Percentiles rank a stretch among this genome's conserved stretches.
Conservation (phyloP, 768 basidiomycete species). For the Lentinus brumalis region DNA sequence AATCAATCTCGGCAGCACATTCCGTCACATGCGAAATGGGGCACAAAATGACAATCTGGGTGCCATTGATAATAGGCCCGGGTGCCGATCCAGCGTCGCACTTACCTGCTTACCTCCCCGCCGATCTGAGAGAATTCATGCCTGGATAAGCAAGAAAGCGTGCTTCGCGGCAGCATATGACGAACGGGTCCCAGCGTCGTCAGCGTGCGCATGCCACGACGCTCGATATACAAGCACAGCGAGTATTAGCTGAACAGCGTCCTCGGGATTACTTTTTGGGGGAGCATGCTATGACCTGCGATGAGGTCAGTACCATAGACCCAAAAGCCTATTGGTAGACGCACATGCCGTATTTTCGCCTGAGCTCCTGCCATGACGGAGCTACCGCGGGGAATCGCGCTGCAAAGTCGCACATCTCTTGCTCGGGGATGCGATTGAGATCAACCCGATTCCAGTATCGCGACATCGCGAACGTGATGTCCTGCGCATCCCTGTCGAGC, state of each 20-base stretch:
- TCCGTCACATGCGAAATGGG: constrained; percentile 9
- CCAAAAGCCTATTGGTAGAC: constrained; percentile 5
- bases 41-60: constrained; percentile 6
- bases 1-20: constrained; percentile 2
- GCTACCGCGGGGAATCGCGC: constrained; percentile 57
- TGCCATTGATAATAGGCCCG: neutral
- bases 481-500: constrained; percentile 72
- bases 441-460: constrained; percentile 83
- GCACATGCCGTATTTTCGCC: constrained; percentile 70
- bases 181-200: neutral
- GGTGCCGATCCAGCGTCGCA: neutral
- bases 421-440: constrained; percentile 83
- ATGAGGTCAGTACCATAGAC: constrained; percentile 8
- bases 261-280: constrained; percentile 18
- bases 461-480: constrained; percentile 69
- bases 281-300: constrained; percentile 10
- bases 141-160: neutral
- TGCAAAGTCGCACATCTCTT: constrained; percentile 82
- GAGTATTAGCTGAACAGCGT: constrained; percentile 10
- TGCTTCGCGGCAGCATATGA: neutral
- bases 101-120: neutral
- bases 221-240: constrained; percentile 6
- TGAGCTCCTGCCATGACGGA: constrained; percentile 74
- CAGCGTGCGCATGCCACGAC: neutral
- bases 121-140: constrained; percentile 5